Evolutionary conservation across 306 rosid species (phyloP).

Genomic region (Styphnolobium japonicum): DNA sequence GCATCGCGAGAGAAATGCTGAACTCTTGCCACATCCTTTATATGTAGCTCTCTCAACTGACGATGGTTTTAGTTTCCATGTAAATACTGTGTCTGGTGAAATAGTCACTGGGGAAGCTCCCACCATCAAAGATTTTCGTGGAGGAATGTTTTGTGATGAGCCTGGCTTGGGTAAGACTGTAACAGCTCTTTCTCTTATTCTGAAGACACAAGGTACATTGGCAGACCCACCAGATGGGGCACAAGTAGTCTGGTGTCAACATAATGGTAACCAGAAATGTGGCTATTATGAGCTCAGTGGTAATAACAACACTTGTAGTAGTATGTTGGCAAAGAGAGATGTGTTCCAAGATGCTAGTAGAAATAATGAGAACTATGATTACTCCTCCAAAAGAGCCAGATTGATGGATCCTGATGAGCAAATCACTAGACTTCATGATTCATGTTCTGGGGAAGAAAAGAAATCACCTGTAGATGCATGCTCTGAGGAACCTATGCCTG

Average conservation of each 20-base stretch:
- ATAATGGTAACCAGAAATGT: constrained; percentile 67
- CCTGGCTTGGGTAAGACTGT: constrained; percentile 99
- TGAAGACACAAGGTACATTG: constrained; percentile 78
- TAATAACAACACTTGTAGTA: constrained; percentile 30
- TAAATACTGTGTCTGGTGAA: constrained; percentile 79
- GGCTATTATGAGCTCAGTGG: constrained; percentile 84
- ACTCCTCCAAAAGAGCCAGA: constrained; percentile 65
- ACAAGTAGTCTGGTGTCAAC: constrained; percentile 66
- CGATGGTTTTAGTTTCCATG: constrained; percentile 65
- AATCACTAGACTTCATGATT: constrained; percentile 20
- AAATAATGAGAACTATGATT: constrained; percentile 37
- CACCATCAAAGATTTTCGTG: constrained; percentile 74
- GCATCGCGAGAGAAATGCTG: constrained; percentile 78
- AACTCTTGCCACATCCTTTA: constrained; percentile 70
- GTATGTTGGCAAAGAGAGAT: constrained; percentile 47
- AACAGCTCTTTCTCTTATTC: constrained; percentile 81
- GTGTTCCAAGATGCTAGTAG: constrained; percentile 32
- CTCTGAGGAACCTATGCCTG: constrained; percentile 39
- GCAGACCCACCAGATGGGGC: constrained; percentile 75
- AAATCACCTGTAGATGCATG: constrained; percentile 48
- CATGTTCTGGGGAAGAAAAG: constrained; percentile 40
- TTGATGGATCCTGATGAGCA: constrained; percentile 37
- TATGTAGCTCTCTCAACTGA: constrained; percentile 62
- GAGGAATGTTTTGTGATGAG: constrained; percentile 97
- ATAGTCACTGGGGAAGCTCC: constrained; percentile 70